Base-by-base conservation (phyloP, 345 rosid genomes). In the Erucastrum elatum region DNA sequence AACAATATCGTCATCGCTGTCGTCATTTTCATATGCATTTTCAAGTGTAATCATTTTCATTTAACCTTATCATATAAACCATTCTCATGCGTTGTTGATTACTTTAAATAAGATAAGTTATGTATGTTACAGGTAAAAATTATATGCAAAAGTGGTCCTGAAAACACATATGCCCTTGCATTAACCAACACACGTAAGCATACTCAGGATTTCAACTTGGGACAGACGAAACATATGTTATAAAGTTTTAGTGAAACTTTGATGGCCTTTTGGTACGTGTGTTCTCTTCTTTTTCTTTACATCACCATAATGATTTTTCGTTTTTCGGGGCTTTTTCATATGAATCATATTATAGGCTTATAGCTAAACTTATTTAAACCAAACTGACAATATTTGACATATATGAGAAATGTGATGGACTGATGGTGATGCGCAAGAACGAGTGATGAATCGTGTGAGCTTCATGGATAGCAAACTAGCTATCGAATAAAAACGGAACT, bases 111-210 rank as follows among this genome's bases (percentile, higher is more conserved):
- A 25, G 58, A 79, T 72, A 72, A 35, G 27, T 62, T 30, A 26
- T 44, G 44, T 66, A 10, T 44, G 44, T 67, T 68, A 63, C 29
- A 55, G 55, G 59, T 79, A 33, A 39, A 59, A 70, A 39, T 6
- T 44, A 70, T 80, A 59, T 64, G 76, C 76, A 61, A 58, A 64
- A 41, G 83, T 80, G 83, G 83, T 80, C 83, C 83, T 26, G 61
- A 75, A 70, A 30, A 71, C 83, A 70, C 76, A 75, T 76, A 65
- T 80, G 83, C 27, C 73, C 53, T 75, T 26, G 3, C 31, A 65
- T 75, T 39, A 75, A 70, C 71, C 10, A 56, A 30, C 17, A 44
- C 83, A 80, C 79, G 79, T 64, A 70, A 74, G 71, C 51, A 37
- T 53, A 53, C 51, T 74, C 34, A 80, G 56, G 64, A 75, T 70